Percentiles rank a stretch among this genome's conserved stretches.
Evolutionary conservation across 208 protist species (phyloP).

Genomic region (Phytomonas francai): DNA sequence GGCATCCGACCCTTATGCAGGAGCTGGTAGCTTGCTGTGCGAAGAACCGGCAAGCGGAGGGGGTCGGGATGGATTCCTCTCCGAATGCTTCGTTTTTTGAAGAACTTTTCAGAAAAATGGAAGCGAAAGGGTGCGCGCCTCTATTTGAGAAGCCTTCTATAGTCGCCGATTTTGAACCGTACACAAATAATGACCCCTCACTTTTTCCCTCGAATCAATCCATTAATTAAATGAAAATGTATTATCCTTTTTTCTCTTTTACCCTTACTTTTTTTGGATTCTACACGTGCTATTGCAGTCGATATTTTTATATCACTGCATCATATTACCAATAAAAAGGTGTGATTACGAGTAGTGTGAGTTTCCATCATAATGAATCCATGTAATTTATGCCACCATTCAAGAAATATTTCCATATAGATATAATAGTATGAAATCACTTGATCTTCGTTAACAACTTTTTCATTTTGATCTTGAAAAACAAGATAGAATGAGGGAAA

Average conservation of each 20-base stretch:
- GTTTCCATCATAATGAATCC: not conserved
- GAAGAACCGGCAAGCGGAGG: not conserved
- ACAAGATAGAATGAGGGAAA: constrained; percentile 1
- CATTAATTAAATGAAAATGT: constrained; percentile 4
- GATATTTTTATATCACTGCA: constrained; percentile 1
- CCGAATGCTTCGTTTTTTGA: not conserved
- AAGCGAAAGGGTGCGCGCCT: not conserved
- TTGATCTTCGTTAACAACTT: not conserved
- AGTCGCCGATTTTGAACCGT: not conserved
- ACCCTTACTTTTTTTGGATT: not conserved
- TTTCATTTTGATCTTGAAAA: not conserved
- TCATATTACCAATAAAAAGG: not conserved
- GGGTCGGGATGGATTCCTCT: not conserved
- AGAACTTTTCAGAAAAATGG: not conserved
- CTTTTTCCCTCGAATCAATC: not conserved
- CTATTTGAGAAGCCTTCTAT: not conserved
- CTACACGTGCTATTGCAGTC: not conserved
- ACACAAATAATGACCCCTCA: constrained; percentile 2
- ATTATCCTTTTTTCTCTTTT: not conserved
- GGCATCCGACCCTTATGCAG: too few species aligned
- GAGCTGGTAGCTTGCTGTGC: not conserved
- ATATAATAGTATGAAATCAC: too few species aligned
- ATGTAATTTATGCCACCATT: too few species aligned
- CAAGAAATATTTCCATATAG: too few species aligned
- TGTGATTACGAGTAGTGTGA: not conserved